These are phyloP conservation scores for Paraleonurus japonicus DNA, from an alignment of 257 asterid species.

Conservation along the genomic window DNA sequence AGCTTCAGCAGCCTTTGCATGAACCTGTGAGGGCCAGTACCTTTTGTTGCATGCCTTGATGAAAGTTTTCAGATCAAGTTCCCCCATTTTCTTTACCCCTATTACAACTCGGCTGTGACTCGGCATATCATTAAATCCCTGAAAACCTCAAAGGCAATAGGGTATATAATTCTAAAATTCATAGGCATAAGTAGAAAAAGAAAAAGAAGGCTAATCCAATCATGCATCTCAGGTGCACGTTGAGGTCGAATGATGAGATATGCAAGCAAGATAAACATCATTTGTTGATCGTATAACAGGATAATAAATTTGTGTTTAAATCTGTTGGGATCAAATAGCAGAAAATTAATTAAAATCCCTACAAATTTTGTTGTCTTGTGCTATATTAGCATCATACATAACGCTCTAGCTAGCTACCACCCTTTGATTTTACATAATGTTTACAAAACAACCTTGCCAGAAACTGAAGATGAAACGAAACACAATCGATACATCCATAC, in stretches of 20 bases:
- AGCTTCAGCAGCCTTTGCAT: constrained; percentile 40
- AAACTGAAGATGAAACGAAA: not conserved
- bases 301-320: not conserved
- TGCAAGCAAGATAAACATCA: not conserved
- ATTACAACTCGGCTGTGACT: constrained; percentile 36
- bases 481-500: constrained; percentile 15
- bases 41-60: constrained; percentile 37
- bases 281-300: not conserved
- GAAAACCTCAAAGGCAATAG: not conserved
- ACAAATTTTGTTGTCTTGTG: too few relatives aligned
- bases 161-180: not conserved
- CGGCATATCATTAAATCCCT: constrained; percentile 49
- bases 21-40: constrained; percentile 38
- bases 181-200: not conserved
- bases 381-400: too few relatives aligned
- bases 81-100: constrained; percentile 75
- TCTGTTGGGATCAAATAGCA: not conserved
- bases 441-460: not conserved
- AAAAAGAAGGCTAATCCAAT: not conserved
- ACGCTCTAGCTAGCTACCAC: too few relatives aligned
- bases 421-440: too few relatives aligned
- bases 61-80: constrained; percentile 53
- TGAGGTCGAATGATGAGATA: too few relatives aligned
- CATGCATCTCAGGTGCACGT: too few relatives aligned
- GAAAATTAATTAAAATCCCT: not conserved